These are phyloP conservation scores for Graphiopsis chlorocephala DNA, from an alignment of 2,329 filamentous ascomycete species.

Conservation along the genomic window DNA sequence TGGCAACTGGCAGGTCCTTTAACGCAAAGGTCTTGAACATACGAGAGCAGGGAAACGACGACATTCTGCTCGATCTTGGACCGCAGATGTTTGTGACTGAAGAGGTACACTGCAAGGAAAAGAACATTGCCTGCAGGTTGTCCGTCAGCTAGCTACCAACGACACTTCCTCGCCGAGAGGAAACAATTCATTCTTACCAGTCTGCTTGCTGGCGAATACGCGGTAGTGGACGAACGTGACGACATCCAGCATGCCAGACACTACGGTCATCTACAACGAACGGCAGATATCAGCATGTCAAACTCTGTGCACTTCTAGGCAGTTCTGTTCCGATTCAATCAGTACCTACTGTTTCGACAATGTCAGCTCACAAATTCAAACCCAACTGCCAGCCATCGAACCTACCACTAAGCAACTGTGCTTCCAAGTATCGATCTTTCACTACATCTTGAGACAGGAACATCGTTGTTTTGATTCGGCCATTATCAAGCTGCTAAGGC, in stretches of 20 bases:
- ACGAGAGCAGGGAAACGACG: neutral
- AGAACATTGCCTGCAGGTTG: constrained; percentile 1
- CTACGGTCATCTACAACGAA: constrained; percentile 22
- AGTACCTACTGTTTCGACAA: neutral
- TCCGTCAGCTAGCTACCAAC: neutral
- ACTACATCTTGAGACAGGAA: neutral
- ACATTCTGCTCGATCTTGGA: constrained; percentile 11
- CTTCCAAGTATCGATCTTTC: neutral
- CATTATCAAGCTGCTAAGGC: neutral
- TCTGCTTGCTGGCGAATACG: constrained; percentile 31
- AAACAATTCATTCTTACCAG: constrained; percentile 34
- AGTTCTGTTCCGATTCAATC: no score
- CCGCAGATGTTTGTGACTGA: neutral
- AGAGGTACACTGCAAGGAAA: constrained; percentile 4
- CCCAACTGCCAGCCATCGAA: neutral
- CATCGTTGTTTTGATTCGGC: neutral
- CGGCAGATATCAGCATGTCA: neutral
- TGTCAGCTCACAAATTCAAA: neutral
- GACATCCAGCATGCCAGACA: constrained; percentile 28
- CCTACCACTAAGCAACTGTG: constrained; percentile 2
- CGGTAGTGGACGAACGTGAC: constrained; percentile 30
- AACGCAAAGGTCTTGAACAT: neutral
- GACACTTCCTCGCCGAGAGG: neutral
- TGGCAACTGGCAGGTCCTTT: neutral
- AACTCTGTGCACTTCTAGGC: no score